A percentile compares a stretch with the other conserved stretches of the same genome.
Conservation (phyloP, 305 asterid genomes). For the Fraxinus ornus region DNA sequence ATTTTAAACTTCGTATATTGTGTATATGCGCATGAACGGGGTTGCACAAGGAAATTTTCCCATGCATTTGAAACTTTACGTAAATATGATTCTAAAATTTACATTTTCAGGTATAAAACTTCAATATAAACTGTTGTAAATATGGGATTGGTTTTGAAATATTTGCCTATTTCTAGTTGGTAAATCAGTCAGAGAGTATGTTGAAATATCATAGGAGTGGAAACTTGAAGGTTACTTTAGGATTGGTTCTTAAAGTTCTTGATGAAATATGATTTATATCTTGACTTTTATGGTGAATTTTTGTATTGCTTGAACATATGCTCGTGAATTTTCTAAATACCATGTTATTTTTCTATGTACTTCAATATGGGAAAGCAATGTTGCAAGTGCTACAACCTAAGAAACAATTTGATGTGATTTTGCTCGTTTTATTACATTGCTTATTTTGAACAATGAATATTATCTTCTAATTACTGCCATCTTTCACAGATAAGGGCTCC, state of each 20-base stretch:
- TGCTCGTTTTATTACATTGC: slow-evolving; percentile 1
- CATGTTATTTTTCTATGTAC: neutral
- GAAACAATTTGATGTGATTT: neutral
- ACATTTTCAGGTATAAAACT: neutral
- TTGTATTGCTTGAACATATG: neutral
- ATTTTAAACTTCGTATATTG: neutral
- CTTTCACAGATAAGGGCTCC: slow-evolving; percentile 73
- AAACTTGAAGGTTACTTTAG: neutral
- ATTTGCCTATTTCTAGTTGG: neutral
- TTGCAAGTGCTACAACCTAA: neutral
- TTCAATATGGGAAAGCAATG: neutral
- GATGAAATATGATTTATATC: neutral
- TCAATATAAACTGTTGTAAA: neutral
- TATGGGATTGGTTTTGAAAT: neutral
- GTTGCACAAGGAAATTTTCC: neutral
- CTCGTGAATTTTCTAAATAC: neutral
- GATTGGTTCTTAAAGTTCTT: neutral
- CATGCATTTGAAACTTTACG: neutral
- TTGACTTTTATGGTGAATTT: neutral
- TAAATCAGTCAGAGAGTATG: neutral
- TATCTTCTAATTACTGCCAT: neutral
- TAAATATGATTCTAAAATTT: neutral
- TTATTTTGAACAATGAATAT: neutral
- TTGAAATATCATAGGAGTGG: neutral
- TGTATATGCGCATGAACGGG: neutral